Evolutionary conservation across 1,139 yeast genomes (phyloP).

Genomic region (Yamadazyma songkhlaensis): DNA sequence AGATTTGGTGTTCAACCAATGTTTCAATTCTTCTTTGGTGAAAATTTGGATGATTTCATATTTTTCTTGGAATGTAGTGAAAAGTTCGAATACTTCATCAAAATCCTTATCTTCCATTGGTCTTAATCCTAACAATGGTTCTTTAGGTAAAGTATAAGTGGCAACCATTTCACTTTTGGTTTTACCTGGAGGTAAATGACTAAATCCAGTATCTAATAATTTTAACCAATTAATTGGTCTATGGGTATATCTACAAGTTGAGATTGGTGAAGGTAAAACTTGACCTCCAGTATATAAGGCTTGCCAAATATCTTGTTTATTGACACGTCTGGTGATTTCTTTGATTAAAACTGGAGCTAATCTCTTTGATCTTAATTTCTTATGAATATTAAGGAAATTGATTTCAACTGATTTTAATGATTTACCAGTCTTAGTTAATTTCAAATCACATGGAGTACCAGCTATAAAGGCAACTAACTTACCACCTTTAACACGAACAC

Average conservation of each 20-base stretch:
- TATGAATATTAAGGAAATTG: constrained; percentile 91
- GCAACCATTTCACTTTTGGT: constrained; percentile 85
- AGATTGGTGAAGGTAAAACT: constrained; percentile 85
- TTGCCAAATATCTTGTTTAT: constrained; percentile 84
- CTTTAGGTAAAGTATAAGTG: constrained; percentile 64
- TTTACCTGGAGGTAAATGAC: constrained; percentile 70
- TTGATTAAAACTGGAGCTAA: constrained; percentile 91
- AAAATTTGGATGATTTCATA: constrained; percentile 75
- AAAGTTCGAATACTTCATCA: constrained; percentile 57
- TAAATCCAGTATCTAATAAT: constrained; percentile 85
- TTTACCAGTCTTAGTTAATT: constrained; percentile 51
- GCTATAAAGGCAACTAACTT: constrained; percentile 87
- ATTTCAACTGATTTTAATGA: constrained; percentile 75
- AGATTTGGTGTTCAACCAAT: constrained; percentile 55
- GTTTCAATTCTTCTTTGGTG: constrained; percentile 66
- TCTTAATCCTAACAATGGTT: constrained; percentile 57
- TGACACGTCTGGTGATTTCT: constrained; percentile 92
- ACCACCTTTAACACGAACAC: constrained; percentile 79
- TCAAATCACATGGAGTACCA: constrained; percentile 77
- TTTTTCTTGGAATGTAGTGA: constrained; percentile 59
- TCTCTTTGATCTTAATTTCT: constrained; percentile 88
- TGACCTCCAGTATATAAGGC: constrained; percentile 94
- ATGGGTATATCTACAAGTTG: constrained; percentile 91
- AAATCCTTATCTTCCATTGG: constrained; percentile 60
- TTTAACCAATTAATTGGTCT: constrained; percentile 93